phyloP scores from a whole-genome alignment of 208 protist genomes.

The Tritrichomonas foetus region DNA sequence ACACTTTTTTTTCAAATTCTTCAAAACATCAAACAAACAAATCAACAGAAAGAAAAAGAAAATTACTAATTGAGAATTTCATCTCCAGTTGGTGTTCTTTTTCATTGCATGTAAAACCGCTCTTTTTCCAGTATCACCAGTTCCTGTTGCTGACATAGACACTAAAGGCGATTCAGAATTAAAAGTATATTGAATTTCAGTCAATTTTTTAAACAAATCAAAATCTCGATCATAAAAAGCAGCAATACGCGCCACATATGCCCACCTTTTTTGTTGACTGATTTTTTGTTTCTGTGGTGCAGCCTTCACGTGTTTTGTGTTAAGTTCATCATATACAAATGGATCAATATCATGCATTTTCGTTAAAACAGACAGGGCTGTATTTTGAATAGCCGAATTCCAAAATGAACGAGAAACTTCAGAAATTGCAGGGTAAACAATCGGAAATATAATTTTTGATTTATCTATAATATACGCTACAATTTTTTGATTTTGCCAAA shows the following conservation, averaged over 20 bases:
- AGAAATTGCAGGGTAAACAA: neutral
- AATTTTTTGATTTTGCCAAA: neutral
- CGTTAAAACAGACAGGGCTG: neutral
- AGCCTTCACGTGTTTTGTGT: neutral
- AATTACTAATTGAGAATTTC: no score
- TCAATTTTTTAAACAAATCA: neutral
- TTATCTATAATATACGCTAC: neutral
- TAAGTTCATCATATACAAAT: neutral
- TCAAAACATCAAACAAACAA: no score
- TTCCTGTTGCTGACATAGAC: no score
- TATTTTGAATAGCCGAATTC: neutral
- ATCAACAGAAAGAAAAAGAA: no score
- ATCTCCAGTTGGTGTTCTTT: no score
- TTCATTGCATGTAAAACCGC: no score
- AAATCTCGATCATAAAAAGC: neutral
- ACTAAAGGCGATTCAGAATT: no score
- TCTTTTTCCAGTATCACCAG: no score
- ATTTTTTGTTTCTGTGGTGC: neutral
- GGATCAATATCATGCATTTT: neutral
- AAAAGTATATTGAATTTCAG: neutral
- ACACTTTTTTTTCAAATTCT: no score
- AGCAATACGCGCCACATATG: neutral
- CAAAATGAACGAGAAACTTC: neutral
- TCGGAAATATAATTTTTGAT: neutral
- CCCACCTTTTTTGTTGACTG: neutral